Base-by-base conservation (phyloP, 371 early-diverging fungal genomes). In the Polyrhizophydium stewartii region DNA sequence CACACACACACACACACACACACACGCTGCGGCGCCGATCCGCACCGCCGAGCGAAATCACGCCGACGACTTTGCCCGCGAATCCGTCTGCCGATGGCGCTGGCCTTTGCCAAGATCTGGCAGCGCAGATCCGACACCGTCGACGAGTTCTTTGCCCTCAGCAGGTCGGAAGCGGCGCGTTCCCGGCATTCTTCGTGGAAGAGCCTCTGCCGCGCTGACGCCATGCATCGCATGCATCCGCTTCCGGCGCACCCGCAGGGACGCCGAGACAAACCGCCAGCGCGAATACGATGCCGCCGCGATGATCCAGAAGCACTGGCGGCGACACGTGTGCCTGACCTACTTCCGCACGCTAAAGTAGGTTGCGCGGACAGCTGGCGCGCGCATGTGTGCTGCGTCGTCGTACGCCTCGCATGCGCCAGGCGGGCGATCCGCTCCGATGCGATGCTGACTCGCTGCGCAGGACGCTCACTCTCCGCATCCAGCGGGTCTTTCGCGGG, bases 401-500 rank as follows among this genome's bases (percentile, higher is more conserved):
- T n/a, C n/a, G n/a, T n/a, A n/a, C n/a, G n/a, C n/a, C n/a, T n/a
- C n/a, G n/a, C n/a, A n/a, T n/a, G n/a, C n/a, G n/a, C n/a, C n/a
- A n/a, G n/a, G n/a, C n/a, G n/a, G n/a, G n/a, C n/a, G n/a, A n/a
- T n/a, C n/a, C n/a, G n/a, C n/a, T n/a, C n/a, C n/a, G n/a, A 35
- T 13, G 35, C 35, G 35, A 35, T 43, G 43, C 43, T 43, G 43
- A 43, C n/a, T 43, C 2, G 43, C 13, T n/a, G 43, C 5, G 19
- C n/a, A 62, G 66, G 24, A n/a, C 17, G 27, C 21, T 37, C 7
- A 61, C 59, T 0, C 28, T 55, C 19, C 38, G n/a, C 21, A 65
- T 76, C 21, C 76, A 76, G 40, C 55, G 68, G 46, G 58, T 66
- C 10, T 67, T 35, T 31, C 56, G 72, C 21, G 77, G 72, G 1